A percentile compares a stretch with the other conserved stretches of the same genome.
Evolutionary conservation across 1,284 basidiomycete species (phyloP).

Genomic region (Testicularia cyperi): DNA sequence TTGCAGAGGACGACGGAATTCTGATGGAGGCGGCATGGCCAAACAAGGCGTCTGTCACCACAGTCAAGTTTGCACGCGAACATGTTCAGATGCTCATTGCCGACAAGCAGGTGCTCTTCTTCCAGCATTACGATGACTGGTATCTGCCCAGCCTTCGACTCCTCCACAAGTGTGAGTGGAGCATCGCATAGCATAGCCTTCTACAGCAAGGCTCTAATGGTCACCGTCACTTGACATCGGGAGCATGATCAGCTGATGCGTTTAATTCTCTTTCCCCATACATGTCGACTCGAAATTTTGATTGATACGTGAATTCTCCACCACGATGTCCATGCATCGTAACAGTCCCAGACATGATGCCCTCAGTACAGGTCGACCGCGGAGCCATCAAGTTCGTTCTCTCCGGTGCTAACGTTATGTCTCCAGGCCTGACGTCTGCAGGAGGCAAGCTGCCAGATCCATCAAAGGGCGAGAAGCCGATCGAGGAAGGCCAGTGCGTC

Average conservation of each 20-base stretch:
- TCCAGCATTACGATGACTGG: slow-evolving; percentile 95
- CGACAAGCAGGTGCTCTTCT: slow-evolving; percentile 83
- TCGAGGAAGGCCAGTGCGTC: slow-evolving; percentile 74
- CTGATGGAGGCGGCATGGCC: slow-evolving; percentile 90
- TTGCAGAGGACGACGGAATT: slow-evolving; percentile 64
- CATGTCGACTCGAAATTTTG: too few species aligned
- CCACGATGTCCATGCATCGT: too few species aligned
- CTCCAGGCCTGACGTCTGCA: slow-evolving; percentile 85
- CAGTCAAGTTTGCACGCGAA: slow-evolving; percentile 89
- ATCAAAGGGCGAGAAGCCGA: slow-evolving; percentile 65
- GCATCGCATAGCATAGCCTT: too few species aligned
- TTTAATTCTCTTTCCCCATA: too few species aligned
- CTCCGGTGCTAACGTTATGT: slow-evolving; percentile 66
- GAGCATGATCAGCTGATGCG: too few species aligned
- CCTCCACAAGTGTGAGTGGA: slow-evolving; percentile 72
- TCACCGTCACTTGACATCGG: too few species aligned
- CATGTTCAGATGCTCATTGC: slow-evolving; percentile 90
- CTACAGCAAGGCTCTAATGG: too few species aligned
- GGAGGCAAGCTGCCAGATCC: slow-evolving; percentile 82
- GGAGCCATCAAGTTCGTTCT: slow-evolving; percentile 97
- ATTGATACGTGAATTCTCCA: too few species aligned
- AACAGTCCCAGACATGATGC: slow-evolving; percentile 69
- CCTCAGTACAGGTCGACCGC: slow-evolving; percentile 85
- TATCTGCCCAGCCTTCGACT: slow-evolving; percentile 84
- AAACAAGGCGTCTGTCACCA: slow-evolving; percentile 91